Conservation (phyloP, 805 yeast genomes). For the Candida jianshihensis region DNA sequence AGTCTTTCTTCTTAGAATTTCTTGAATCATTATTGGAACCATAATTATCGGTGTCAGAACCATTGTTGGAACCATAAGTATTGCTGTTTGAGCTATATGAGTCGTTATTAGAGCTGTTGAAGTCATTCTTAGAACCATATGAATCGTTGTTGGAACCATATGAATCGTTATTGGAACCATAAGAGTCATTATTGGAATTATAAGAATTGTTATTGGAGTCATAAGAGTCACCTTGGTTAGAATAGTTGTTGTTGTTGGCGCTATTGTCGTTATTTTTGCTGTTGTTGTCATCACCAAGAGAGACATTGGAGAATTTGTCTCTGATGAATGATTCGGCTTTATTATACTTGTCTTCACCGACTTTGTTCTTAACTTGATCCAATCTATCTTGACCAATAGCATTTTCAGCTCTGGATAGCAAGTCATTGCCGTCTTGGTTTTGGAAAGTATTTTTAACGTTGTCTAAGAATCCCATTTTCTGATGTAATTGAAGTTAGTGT, state of each 20-base stretch:
- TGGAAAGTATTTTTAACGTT: slow-evolving; percentile 30
- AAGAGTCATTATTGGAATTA: slow-evolving; percentile 22
- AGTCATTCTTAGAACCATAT: slow-evolving; percentile 16
- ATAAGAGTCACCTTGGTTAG: slow-evolving; percentile 17
- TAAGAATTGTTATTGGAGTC: slow-evolving; percentile 19
- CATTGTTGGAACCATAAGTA: slow-evolving; percentile 10
- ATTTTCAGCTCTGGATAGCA: slow-evolving; percentile 18
- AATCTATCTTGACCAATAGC: slow-evolving; percentile 21
- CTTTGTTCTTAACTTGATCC: slow-evolving; percentile 13
- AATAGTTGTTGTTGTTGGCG: slow-evolving; percentile 4
- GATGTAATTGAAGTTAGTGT: slow-evolving; percentile 5
- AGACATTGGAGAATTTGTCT: slow-evolving; percentile 21
- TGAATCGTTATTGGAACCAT: slow-evolving; percentile 5
- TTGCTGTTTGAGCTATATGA: slow-evolving; percentile 23
- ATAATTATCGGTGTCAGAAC: slow-evolving; percentile 11
- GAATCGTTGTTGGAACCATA: slow-evolving; percentile 10
- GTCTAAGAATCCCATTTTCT: slow-evolving; percentile 38
- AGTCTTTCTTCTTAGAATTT: slow-evolving; percentile 9
- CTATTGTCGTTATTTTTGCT: slow-evolving; percentile 14
- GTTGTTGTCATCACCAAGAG: slow-evolving; percentile 15
- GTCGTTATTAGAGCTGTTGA: slow-evolving; percentile 3
- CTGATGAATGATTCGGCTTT: slow-evolving; percentile 21
- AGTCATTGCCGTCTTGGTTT: slow-evolving; percentile 15
- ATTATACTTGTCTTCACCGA: slow-evolving; percentile 24
- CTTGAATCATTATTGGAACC: slow-evolving; percentile 14